Evolutionary conservation across 1,284 basidiomycete genomes (phyloP), one percentile per base, ranked within the genome.

Genomic region (Ustilago hordei): DNA sequence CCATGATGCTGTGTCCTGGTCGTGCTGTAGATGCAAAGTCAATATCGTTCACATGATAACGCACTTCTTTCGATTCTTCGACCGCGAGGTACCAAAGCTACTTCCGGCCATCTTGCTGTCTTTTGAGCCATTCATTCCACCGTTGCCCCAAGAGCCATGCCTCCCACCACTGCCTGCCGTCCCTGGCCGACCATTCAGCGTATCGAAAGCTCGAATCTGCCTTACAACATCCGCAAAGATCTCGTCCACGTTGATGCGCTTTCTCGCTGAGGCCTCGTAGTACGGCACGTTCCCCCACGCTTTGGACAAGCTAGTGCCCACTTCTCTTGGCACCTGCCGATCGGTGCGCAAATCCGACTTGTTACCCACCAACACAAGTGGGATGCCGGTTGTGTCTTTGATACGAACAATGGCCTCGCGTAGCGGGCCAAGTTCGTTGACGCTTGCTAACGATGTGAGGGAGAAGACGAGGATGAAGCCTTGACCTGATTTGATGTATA

Each of bases 241-340:
- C 64, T 84, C 80, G 52, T 84, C 82, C 12, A 84, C 81, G 41
- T 84, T 84, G 53, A 83, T 68, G 1, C 75, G 43, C 45, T 83
- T 83, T 23, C 81, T 52, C 17, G 82, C 82, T 8, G 75, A 79
- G 6, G 82, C 65, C 58, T 84, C 82, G 63, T 83, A 83, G 56
- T 81, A 84, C 0, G 82, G 82, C 12, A 81, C 78, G 55, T 83
- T 83, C 11, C 82, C 82, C 81, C 81, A 84, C 4, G 80, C 80
- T 39, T 73, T 66, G 5, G 78, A 79, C 17, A 84, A 61, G 35
- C 81, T 83, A 3, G 80, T 80, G 8, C 82, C 82, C n/a, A 83
- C 71, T 66, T 84, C 81, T 13, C 80, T 67, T 2, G 81, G 80
- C 41, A 83, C 81, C 63, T 84, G 81, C 11, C 82, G 53, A 35